Evolutionary conservation across 2,329 filamentous ascomycete species (phyloP).

Genomic region (Aspergillus udagawae): DNA sequence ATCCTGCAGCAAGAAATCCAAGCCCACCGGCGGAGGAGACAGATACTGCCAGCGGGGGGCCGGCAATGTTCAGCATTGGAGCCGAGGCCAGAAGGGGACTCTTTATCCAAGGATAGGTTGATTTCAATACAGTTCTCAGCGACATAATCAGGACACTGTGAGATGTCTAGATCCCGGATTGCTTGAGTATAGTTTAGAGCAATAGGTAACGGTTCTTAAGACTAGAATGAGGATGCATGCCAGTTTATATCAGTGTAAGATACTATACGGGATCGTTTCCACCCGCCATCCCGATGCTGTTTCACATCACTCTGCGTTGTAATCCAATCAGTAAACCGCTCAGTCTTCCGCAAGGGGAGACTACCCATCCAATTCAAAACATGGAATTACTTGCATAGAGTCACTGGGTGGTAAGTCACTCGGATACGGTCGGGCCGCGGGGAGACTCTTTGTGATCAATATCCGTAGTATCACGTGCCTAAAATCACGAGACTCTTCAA

Average conservation of each 20-base stretch:
- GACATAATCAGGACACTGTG: slow-evolving; percentile 2
- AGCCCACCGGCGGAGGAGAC: slow-evolving; percentile 54
- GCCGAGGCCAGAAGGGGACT: slow-evolving; percentile 58
- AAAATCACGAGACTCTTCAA: neutral
- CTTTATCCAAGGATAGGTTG: slow-evolving; percentile 56
- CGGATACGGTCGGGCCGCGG: neutral
- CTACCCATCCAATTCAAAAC: too few species aligned
- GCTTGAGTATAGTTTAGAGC: neutral
- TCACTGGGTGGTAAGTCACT: neutral
- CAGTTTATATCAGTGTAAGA: neutral
- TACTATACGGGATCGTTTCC: neutral
- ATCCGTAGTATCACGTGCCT: neutral
- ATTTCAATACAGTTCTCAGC: slow-evolving; percentile 26
- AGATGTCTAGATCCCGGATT: neutral
- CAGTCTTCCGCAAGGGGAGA: neutral
- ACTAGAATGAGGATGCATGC: neutral
- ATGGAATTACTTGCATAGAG: neutral
- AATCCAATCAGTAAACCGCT: neutral
- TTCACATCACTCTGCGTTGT: neutral
- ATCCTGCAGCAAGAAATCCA: slow-evolving; percentile 59
- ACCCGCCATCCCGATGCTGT: neutral
- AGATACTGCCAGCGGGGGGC: slow-evolving; percentile 54
- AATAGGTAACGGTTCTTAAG: neutral
- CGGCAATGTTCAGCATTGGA: slow-evolving; percentile 65
- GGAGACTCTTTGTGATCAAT: neutral